Evolutionary conservation across 2,329 filamentous ascomycete species (phyloP), one percentile per base, ranked within the genome.

Genomic region (Lizonia empirigonia): DNA sequence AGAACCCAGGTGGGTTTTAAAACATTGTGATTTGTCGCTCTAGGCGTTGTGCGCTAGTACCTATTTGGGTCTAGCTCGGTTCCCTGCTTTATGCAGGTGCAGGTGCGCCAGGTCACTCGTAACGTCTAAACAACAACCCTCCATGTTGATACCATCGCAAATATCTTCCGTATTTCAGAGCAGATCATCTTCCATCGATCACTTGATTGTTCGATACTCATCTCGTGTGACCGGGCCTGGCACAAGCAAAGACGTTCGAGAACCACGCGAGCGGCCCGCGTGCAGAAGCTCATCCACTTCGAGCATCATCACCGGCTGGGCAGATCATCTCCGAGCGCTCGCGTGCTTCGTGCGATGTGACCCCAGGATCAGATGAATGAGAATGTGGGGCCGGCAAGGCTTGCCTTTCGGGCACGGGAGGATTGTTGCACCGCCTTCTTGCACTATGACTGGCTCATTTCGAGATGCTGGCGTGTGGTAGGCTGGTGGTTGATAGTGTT

Each of bases 311-410:
- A 26, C 41, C 35, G 41, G 7, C 29, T 30, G 24, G 12, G 36
- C 48, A 36, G 15, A 42, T 32, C 20, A 27, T 33, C 39, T 29
- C 26, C 19, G 15, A 41, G 12, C 19, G 9, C 26, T 51, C 35
- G 41, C 36, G 41, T 51, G 41, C 41, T 16, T 26, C 16, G 41
- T 45, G 41, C 36, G 41, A 51, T 35, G 48, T 51, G 41, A 51
- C 36, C 12, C 41, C 36, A 36, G 23, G 23, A 51, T 40, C 24
- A 41, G 41, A 41, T 32, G 35, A 24, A 35, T 6, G 16, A 4
- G 26, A 19, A 29, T 44, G 41, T 30, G 41, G 48, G 48, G 41
- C 41, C 32, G 19, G 19, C 18, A 32, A 22, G 16, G 36, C 33
- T 40, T 18, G 51, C 16, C 38, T 51, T 18, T 52, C 32, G 15